These are phyloP conservation scores for Porphyrellus cyaneotinctus DNA, from an alignment of 768 basidiomycete species.

Conservation along the genomic window DNA sequence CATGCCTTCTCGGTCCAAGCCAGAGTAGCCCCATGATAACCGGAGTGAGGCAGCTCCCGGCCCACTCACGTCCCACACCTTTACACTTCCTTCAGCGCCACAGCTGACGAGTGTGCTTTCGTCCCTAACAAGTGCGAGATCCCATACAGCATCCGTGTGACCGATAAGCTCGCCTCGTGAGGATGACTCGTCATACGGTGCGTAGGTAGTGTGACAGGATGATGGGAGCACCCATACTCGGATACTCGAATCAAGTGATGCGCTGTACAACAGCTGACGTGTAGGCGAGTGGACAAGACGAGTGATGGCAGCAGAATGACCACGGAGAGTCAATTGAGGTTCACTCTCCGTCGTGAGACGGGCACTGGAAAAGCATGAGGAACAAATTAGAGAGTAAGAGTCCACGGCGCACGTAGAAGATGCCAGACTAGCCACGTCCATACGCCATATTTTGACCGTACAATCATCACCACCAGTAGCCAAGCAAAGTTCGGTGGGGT, in stretches of 20 bases:
- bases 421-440: constrained; percentile 71
- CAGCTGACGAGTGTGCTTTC: constrained; percentile 84
- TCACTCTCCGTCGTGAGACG: constrained; percentile 83
- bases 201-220: constrained; percentile 81
- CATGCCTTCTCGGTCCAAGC: constrained; percentile 45
- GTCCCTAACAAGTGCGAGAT: constrained; percentile 78
- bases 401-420: constrained; percentile 64
- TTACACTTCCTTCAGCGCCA: constrained; percentile 87
- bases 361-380: constrained; percentile 38
- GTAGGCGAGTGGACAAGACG: constrained; percentile 76
- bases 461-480: constrained; percentile 95
- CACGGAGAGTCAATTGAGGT: constrained; percentile 88
- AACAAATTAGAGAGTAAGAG: background rate
- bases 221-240: constrained; percentile 84
- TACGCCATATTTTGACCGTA: constrained; percentile 93
- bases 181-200: constrained; percentile 79
- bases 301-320: constrained; percentile 90
- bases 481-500: constrained; percentile 77
- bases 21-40: constrained; percentile 78
- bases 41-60: constrained; percentile 57
- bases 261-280: constrained; percentile 79
- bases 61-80: constrained; percentile 87
- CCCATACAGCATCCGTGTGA: constrained; percentile 97
- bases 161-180: constrained; percentile 80
- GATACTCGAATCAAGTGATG: constrained; percentile 90